phyloP scores from a whole-genome alignment of 2,329 filamentous ascomycete species.

The Cucurbitaria berberidis region DNA sequence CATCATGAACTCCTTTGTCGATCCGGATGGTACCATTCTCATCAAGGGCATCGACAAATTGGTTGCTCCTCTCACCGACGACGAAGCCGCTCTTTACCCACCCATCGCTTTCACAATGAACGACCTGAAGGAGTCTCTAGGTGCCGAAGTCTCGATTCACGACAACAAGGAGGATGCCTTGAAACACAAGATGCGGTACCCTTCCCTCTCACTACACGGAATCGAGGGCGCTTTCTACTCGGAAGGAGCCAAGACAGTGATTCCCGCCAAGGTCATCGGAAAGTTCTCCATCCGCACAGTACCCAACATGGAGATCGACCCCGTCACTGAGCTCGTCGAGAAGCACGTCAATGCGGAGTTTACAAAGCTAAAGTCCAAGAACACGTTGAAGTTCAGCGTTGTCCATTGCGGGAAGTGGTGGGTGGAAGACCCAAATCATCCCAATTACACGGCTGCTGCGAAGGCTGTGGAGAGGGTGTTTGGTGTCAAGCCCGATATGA shows the following conservation, averaged over 20 bases:
- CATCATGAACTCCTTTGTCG: constrained; percentile 82
- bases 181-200: constrained; percentile 95
- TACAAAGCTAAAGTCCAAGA: constrained; percentile 88
- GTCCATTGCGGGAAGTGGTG: constrained; percentile 98
- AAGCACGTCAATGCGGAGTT: constrained; percentile 85
- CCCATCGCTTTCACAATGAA: constrained; percentile 96
- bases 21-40: constrained; percentile 88
- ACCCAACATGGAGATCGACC: constrained; percentile 92
- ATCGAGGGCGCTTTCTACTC: constrained; percentile 94
- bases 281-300: constrained; percentile 99
- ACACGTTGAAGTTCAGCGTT: constrained; percentile 79
- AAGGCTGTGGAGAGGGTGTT: constrained; percentile 98
- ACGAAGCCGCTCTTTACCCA: constrained; percentile 88
- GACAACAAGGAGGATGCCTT: constrained; percentile 89
- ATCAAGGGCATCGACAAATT: constrained; percentile 95
- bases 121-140: constrained; percentile 88
- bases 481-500: constrained; percentile 92
- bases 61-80: constrained; percentile 83
- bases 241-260: constrained; percentile 96
- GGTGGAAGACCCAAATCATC: constrained; percentile 96
- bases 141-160: constrained; percentile 85
- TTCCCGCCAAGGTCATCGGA: constrained; percentile 95
- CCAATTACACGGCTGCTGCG: constrained; percentile 94
- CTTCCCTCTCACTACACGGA: constrained; percentile 91
- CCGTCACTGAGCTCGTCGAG: constrained; percentile 84